Evolutionary conservation across 208 protist species (phyloP).

Genomic region (Trypanosoma cruzi): DNA sequence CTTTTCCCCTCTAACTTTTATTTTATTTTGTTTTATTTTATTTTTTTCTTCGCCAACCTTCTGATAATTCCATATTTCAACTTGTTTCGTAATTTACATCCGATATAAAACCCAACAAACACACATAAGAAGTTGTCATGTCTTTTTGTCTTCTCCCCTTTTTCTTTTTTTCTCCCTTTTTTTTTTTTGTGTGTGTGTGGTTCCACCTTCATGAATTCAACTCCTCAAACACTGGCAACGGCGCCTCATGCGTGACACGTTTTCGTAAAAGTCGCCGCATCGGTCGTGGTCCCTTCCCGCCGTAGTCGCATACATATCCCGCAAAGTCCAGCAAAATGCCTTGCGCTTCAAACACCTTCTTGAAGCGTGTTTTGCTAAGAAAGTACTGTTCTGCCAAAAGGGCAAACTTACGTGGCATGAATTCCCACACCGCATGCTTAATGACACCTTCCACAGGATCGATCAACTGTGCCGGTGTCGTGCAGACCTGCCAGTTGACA

Average conservation of each 20-base stretch:
- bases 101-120: slow-evolving; percentile 2
- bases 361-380: slow-evolving; percentile 49
- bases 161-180: slow-evolving; percentile 4
- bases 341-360: slow-evolving; percentile 55
- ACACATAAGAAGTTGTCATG: neutral
- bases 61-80: neutral
- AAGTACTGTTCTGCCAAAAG: slow-evolving; percentile 71
- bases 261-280: slow-evolving; percentile 67
- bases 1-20: slow-evolving; percentile 11
- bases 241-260: slow-evolving; percentile 56
- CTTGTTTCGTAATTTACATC: neutral
- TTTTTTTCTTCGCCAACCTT: neutral
- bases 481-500: slow-evolving; percentile 85
- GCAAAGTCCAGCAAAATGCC: slow-evolving; percentile 50
- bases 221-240: slow-evolving; percentile 24
- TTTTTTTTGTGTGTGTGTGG: neutral
- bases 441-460: slow-evolving; percentile 67
- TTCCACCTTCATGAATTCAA: slow-evolving; percentile 26
- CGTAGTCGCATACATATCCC: slow-evolving; percentile 71
- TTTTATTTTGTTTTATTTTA: too few relatives aligned
- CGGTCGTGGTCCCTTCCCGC: slow-evolving; percentile 72
- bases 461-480: slow-evolving; percentile 62
- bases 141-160: neutral
- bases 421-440: slow-evolving; percentile 78
- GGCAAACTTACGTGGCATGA: slow-evolving; percentile 66